A percentile compares a stretch with the other conserved stretches of the same genome.
phyloP scores from a whole-genome alignment of 768 basidiomycete species.

The Gautieria morchelliformis region DNA sequence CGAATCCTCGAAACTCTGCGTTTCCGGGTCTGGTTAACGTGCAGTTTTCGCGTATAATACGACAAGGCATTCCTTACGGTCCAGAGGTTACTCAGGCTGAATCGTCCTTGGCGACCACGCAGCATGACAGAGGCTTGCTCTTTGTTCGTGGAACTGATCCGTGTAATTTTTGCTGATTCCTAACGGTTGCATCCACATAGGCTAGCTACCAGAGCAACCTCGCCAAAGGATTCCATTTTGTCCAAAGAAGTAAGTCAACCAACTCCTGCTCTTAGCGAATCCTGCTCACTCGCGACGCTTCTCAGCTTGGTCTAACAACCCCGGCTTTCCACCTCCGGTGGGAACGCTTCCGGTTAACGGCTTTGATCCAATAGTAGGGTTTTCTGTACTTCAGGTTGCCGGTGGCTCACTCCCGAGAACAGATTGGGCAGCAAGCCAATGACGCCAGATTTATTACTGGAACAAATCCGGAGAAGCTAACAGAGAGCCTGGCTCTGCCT shows the following conservation, averaged over 20 bases:
- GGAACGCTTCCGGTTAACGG: not conserved
- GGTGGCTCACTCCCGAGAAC: not conserved
- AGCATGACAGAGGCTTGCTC: not conserved
- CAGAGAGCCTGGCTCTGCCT: constrained; percentile 10
- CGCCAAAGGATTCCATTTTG: constrained; percentile 22
- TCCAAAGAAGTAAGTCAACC: constrained; percentile 13
- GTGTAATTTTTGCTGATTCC: not conserved
- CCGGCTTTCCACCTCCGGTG: not conserved
- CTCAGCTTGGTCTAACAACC: too few species aligned
- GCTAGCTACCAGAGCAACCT: constrained; percentile 19
- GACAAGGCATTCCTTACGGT: constrained; percentile 42
- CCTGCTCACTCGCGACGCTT: not conserved
- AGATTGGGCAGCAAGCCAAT: not conserved
- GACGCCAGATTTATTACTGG: constrained; percentile 13
- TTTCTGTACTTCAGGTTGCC: too few species aligned
- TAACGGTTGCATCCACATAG: constrained; percentile 1
- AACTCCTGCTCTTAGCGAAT: too few species aligned
- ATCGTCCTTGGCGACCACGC: not conserved
- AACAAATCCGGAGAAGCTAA: constrained; percentile 13
- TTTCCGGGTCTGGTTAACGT: constrained; percentile 12
- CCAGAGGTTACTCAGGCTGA: constrained; percentile 25
- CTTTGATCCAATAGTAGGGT: not conserved
- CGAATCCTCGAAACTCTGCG: constrained; percentile 15
- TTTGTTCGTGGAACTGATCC: not conserved
- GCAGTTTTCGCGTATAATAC: constrained; percentile 29